Base-by-base conservation (phyloP, 257 asterid genomes). In the Salvia splendens region DNA sequence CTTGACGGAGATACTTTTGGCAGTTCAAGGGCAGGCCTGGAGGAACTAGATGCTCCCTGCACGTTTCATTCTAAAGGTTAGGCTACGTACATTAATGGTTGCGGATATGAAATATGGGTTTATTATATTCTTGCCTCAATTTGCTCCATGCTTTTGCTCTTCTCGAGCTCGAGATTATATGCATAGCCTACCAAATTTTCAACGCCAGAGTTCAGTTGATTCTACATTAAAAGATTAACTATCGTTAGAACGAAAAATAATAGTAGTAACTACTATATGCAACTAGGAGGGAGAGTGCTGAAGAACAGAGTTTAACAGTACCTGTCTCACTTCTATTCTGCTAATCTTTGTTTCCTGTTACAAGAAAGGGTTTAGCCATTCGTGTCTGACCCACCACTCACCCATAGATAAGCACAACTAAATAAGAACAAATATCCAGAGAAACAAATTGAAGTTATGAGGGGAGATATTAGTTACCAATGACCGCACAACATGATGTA, bases 251-350 rank as follows among this genome's bases (percentile, higher is more conserved):
- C 53, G 68, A 55, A 54, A 45, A 12, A 50, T 24, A 49, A 51
- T 14, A n/a, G n/a, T n/a, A n/a, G n/a, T n/a, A 62, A 10, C 15
- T 36, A 12, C 15, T 36, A 58, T 54, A 69, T 52, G 41, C 46
- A 49, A 48, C 48, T 40, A 47, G 42, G 71, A 6, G 35, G 51
- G 17, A 61, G 20, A 60, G 66, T 58, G 48, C 20, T 12, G 36
- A 51, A 33, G 46, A 62, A 30, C 36, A 38, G 17, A 35, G 70
- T 28, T 20, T 61, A 68, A 53, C 33, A 65, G 48, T 71, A 94
- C 99, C 97, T 90, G 99, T 75, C 77, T 85, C 70, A 82, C 95
- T 82, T 87, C 99, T 69, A 88, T 81, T 64, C 87, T 88, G 79
- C 73, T 82, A 73, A 94, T 80, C 83, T 81, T 88, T 48, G 81